Percentiles rank a stretch among this genome's conserved stretches.
These are phyloP conservation scores for Catharanthus roseus DNA, from an alignment of 257 asterid species.

Conservation along the genomic window DNA sequence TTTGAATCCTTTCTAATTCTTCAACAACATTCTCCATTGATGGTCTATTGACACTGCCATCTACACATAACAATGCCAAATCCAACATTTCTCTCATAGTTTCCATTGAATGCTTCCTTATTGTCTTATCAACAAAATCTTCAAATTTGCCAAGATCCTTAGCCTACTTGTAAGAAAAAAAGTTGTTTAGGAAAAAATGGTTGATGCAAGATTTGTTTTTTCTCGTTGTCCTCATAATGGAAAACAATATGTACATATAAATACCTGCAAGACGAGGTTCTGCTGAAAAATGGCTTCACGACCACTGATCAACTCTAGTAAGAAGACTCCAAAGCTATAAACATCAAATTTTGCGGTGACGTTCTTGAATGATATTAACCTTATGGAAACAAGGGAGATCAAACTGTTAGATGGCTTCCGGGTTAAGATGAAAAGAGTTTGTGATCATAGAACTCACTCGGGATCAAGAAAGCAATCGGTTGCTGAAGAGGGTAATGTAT, in stretches of 20 bases:
- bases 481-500: conserved; percentile 7
- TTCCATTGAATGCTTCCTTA: neutral
- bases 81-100: conserved; percentile 9
- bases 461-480: conserved; percentile 15
- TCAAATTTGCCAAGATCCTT: neutral
- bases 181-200: neutral
- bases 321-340: conserved; percentile 14
- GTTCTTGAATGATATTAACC: conserved; percentile 15
- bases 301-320: conserved; percentile 17
- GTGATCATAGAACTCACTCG: conserved; percentile 5
- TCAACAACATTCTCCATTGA: conserved; percentile 12
- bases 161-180: neutral
- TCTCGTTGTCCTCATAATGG: no score
- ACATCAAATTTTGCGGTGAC: conserved; percentile 4
- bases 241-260: no score
- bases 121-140: conserved; percentile 17
- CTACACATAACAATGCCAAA: conserved; percentile 5
- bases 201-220: neutral
- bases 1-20: neutral
- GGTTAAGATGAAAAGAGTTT: neutral
- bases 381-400: neutral
- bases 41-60: conserved; percentile 5
- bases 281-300: neutral
- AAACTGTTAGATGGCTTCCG: neutral
- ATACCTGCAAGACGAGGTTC: conserved; percentile 11